Evolutionary conservation across 805 yeast species (phyloP).

Genomic region (Starmerella gropengiesseri): DNA sequence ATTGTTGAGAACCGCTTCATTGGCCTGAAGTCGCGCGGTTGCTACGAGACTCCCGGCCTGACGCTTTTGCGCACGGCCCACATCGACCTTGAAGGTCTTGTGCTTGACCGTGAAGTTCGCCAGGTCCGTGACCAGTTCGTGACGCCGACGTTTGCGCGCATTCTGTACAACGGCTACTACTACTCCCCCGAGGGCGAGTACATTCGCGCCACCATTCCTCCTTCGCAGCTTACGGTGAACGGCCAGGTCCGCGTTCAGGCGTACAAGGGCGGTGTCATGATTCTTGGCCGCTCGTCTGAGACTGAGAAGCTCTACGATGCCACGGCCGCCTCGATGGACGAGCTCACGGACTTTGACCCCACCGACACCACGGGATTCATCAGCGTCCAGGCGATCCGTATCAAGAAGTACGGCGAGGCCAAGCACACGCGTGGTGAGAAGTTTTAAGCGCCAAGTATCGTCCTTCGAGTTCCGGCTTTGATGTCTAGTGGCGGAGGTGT

Average conservation of each 20-base stretch:
- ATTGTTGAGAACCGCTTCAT: conserved; percentile 98
- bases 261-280: conserved; percentile 77
- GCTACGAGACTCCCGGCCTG: conserved; percentile 98
- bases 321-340: conserved; percentile 98
- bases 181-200: conserved; percentile 98
- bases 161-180: conserved; percentile 93
- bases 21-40: conserved; percentile 97
- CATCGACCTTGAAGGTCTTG: conserved; percentile 92
- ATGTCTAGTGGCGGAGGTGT: no score
- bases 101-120: conserved; percentile 94
- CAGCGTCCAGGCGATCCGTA: conserved; percentile 95
- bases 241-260: conserved; percentile 90
- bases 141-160: conserved; percentile 79
- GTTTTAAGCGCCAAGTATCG: conserved; percentile 10
- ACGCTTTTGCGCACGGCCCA: conserved; percentile 89
- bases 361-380: conserved; percentile 96
- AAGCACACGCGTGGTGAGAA: conserved; percentile 66
- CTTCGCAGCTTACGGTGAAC: conserved; percentile 90
- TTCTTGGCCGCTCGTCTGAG: conserved; percentile 88
- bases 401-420: conserved; percentile 94
- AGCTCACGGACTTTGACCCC: conserved; percentile 94
- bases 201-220: conserved; percentile 65
- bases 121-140: conserved; percentile 94
- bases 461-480: no score
- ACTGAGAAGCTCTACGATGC: conserved; percentile 97